These are phyloP conservation scores for Austroboletus festivus DNA, from an alignment of 768 basidiomycete genomes.

Conservation along the genomic window DNA sequence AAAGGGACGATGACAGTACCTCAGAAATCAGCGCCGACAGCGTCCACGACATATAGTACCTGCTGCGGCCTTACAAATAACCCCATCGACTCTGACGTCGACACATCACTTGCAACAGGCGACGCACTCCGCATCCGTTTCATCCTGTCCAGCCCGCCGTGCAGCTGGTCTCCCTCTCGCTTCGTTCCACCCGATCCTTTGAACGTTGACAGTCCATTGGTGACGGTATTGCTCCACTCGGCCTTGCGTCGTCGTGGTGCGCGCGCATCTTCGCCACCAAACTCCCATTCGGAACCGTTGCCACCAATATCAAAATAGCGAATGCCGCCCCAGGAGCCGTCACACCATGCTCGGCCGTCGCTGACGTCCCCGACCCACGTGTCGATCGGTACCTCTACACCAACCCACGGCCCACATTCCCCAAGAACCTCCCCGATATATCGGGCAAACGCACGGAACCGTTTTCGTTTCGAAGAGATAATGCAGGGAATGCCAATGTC, in stretches of 20 bases:
- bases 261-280: conserved; percentile 43
- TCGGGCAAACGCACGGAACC: conserved; percentile 82
- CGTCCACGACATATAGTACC: conserved; percentile 84
- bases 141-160: conserved; percentile 35
- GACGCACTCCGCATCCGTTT: conserved; percentile 68
- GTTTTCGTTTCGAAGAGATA: conserved; percentile 75
- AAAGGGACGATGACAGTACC: too few species aligned
- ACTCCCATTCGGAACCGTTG: conserved; percentile 61
- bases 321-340: conserved; percentile 78
- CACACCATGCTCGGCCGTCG: conserved; percentile 79
- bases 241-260: conserved; percentile 24
- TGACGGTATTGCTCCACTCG: conserved; percentile 18
- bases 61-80: conserved; percentile 84
- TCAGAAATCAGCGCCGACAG: conserved; percentile 65
- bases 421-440: conserved; percentile 88
- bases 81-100: conserved; percentile 63
- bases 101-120: conserved; percentile 58
- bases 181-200: conserved; percentile 39
- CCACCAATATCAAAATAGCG: conserved; percentile 78
- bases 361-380: conserved; percentile 48
- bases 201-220: conserved; percentile 35
- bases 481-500: conserved; percentile 90
- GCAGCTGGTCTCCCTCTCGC: conserved; percentile 57
- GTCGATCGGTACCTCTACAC: conserved; percentile 78
- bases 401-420: conserved; percentile 83